Conservation (phyloP, 495 filamentous ascomycete genomes). For the Recurvomyces mirabilis region DNA sequence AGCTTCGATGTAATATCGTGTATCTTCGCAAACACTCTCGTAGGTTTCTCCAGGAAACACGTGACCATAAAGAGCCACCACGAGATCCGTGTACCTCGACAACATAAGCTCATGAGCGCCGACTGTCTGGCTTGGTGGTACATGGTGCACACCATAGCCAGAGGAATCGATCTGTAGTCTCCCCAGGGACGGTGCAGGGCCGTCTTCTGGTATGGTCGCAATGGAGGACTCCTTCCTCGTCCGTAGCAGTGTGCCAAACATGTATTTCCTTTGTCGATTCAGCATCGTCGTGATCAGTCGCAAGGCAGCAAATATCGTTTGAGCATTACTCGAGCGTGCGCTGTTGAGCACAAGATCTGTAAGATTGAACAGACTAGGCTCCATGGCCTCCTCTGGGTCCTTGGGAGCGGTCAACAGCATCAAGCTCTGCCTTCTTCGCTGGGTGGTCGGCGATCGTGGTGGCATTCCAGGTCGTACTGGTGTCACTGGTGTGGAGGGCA, state of each 20-base stretch:
- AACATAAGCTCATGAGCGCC: slow-evolving; percentile 75
- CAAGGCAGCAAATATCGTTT: slow-evolving; percentile 80
- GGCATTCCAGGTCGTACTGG: slow-evolving; percentile 23
- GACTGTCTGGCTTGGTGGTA: slow-evolving; percentile 61
- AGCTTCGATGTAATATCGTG: slow-evolving; percentile 56
- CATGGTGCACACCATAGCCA: too few relatives aligned
- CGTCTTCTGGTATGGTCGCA: too few relatives aligned
- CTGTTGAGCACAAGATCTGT: slow-evolving; percentile 82
- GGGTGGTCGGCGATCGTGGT: slow-evolving; percentile 47
- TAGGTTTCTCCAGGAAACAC: slow-evolving; percentile 68
- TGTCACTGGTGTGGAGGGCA: slow-evolving; percentile 20
- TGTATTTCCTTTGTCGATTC: slow-evolving; percentile 76
- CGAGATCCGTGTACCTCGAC: slow-evolving; percentile 59
- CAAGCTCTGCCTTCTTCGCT: slow-evolving; percentile 73
- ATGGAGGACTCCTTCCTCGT: too few relatives aligned
- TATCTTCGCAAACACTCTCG: slow-evolving; percentile 55
- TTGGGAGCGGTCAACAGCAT: slow-evolving; percentile 69
- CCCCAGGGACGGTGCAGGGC: too few relatives aligned
- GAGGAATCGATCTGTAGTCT: too few relatives aligned
- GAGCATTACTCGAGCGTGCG: slow-evolving; percentile 70
- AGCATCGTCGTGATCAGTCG: slow-evolving; percentile 75
- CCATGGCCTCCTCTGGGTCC: slow-evolving; percentile 56
- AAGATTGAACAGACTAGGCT: slow-evolving; percentile 82
- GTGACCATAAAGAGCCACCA: slow-evolving; percentile 57
- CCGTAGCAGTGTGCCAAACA: slow-evolving; percentile 63